Evolutionary conservation across 495 filamentous ascomycete species (phyloP).

Genomic region (Cryomyces minteri): DNA sequence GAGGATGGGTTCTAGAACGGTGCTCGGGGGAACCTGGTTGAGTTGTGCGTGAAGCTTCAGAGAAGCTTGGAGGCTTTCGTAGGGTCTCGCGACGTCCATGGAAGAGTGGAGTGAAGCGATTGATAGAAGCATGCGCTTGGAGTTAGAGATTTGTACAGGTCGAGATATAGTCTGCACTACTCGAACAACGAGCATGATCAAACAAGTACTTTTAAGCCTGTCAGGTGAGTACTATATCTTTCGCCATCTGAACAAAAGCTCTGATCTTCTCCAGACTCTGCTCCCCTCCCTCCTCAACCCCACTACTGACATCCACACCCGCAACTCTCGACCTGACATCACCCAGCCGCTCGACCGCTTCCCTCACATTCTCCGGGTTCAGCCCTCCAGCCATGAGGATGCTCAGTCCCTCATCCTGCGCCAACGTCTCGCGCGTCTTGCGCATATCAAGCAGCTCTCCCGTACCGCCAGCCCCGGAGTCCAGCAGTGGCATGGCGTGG

Average conservation of each 20-base stretch:
- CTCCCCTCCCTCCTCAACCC: slow-evolving; percentile 67
- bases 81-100: too few relatives aligned
- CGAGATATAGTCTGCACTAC: too few relatives aligned
- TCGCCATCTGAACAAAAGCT: slow-evolving; percentile 60
- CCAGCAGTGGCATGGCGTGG: slow-evolving; percentile 66
- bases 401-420: slow-evolving; percentile 40
- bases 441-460: slow-evolving; percentile 55
- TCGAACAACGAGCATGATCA: too few relatives aligned
- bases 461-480: slow-evolving; percentile 68
- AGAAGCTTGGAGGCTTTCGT: too few relatives aligned
- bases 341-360: slow-evolving; percentile 38
- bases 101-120: too few relatives aligned
- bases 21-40: neutral
- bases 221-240: slow-evolving; percentile 17
- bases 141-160: too few relatives aligned
- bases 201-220: too few relatives aligned
- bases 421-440: slow-evolving; percentile 41
- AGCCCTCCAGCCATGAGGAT: slow-evolving; percentile 76
- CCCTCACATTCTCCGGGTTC: slow-evolving; percentile 51
- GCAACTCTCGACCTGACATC: slow-evolving; percentile 38
- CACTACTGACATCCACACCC: slow-evolving; percentile 84
- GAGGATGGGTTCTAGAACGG: slow-evolving; percentile 21
- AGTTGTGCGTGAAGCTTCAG: too few relatives aligned
- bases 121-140: too few relatives aligned
- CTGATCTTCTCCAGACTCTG: slow-evolving; percentile 73